These are phyloP conservation scores for Penicillium corylophilum DNA, from an alignment of 2,329 filamentous ascomycete species.

Conservation along the genomic window DNA sequence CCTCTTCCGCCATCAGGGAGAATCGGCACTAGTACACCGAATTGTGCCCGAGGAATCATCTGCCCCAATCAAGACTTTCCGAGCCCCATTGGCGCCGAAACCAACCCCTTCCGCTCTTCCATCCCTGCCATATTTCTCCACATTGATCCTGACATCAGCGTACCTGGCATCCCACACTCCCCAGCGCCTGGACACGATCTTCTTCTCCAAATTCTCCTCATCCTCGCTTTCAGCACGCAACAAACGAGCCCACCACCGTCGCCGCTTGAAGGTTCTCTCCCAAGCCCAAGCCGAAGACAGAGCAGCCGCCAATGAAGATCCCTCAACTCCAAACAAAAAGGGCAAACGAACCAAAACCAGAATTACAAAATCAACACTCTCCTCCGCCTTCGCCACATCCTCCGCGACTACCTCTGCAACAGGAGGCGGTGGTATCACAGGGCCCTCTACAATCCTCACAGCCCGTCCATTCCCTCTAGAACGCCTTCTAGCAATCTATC, in stretches of 20 bases:
- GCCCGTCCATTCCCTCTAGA: slow-evolving; percentile 47
- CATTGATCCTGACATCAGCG: slow-evolving; percentile 47
- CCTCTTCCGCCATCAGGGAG: slow-evolving; percentile 48
- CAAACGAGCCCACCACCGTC: slow-evolving; percentile 45
- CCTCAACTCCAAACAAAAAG: slow-evolving; percentile 34
- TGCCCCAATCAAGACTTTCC: slow-evolving; percentile 7
- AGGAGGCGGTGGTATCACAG: slow-evolving; percentile 33
- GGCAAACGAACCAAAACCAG: slow-evolving; percentile 39
- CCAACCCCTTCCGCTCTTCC: slow-evolving; percentile 34
- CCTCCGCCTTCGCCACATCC: slow-evolving; percentile 40
- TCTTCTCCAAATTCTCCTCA: slow-evolving; percentile 51
- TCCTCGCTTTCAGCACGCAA: slow-evolving; percentile 44
- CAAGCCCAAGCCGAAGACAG: slow-evolving; percentile 38
- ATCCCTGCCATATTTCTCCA: slow-evolving; percentile 47
- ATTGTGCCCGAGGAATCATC: slow-evolving; percentile 35
- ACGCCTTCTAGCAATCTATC: slow-evolving; percentile 48
- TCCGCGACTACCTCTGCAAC: slow-evolving; percentile 38
- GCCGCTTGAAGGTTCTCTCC: slow-evolving; percentile 42
- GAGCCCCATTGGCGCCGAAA: slow-evolving; percentile 21
- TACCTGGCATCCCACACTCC: slow-evolving; percentile 50
- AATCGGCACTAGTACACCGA: slow-evolving; percentile 44
- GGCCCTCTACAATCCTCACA: slow-evolving; percentile 41
- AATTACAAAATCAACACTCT: slow-evolving; percentile 43
- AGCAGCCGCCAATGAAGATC: slow-evolving; percentile 26
- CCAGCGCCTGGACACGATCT: slow-evolving; percentile 48